Base-by-base conservation (phyloP, 1,284 basidiomycete species). In the Leccinum proliferum region DNA sequence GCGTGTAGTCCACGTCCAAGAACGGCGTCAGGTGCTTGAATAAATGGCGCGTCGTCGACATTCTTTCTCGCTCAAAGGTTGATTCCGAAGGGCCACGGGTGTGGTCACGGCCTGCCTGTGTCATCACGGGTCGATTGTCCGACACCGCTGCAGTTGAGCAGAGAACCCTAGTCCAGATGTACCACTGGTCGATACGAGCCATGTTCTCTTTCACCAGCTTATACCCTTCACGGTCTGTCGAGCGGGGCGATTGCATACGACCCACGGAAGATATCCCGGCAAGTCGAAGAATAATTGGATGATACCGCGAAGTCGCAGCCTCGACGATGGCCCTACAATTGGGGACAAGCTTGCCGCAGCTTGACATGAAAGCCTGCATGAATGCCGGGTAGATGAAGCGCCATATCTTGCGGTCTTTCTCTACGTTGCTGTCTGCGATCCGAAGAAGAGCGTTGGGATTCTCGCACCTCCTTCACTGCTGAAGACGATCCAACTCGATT, bases 21-120 rank as follows among this genome's bases (percentile, higher is more conserved):
- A 95, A 92, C 5, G 92, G 91, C 2, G 92, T 90, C 58, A 97
- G 80, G 69, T 93, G 92, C 64, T 90, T 84, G 75, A 98, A 95
- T 15, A 97, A 77, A 34, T 88, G 90, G 15, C 92, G 85, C 2
- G 91, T 90, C 1, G 91, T 91, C 34, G 86, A 84, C 69, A 92
- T 81, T 52, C 89, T 81, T 68, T 94, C 91, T 15, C 87, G 81
- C 67, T 92, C 89, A 60, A 89, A 86, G 64, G 79, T 86, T 59
- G 81, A 75, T 66, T 92, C 90, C 10, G 90, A 92, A 5, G 87
- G 84, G 4, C 82, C 86, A n/a, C 89, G 83, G 21, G 81, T 78
- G 69, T 92, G 90, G 59, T 91, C 89, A 57, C 88, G 81, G 32
- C 84, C 82, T 12, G 83, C 75, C 60, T 82, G 80, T 1, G 82